Evolutionary conservation across 129 eudicot genomes (phyloP), one percentile per base, ranked within the genome.

Genomic region (Mikania micrantha): DNA sequence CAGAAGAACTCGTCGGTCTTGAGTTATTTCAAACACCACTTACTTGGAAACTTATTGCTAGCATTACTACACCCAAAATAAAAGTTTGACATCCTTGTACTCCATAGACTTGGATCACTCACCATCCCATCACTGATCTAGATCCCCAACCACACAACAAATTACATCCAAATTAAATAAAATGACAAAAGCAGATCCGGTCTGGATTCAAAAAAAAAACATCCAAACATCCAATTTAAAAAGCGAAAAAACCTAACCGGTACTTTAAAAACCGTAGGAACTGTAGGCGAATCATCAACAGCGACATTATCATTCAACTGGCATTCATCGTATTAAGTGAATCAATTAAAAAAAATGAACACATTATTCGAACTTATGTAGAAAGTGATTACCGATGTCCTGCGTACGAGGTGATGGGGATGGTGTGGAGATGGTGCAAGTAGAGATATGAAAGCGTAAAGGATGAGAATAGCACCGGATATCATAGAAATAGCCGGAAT

Each of bases 61-160:
- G 96, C 84, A 75, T 85, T 86, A 53, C 95, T 85, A 78, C 98
- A 92, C 40, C 98, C 98, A 49, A 74, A 77, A 71, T 79, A 92
- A 69, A 80, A 84, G 29, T 75, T 71, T 0, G 96, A 83, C 71
- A 74, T 79, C 61, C 80, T 78, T 4, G 91, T 73, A 47, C 75
- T 86, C 96, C 96, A 92, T 32, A 92, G 78, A 82, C 84, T 85
- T 20, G 78, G 87, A 71, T 72, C 67, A 69, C 44, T 60, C 60
- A 28, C 63, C 66, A 34, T 71, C 67, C 81, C 87, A 66, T 86
- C 89, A 82, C 67, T 69, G 54, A 70, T 63, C 98, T 92, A 82
- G 70, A 85, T 72, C 81, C 70, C 85, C 76, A 62, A 48, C 65
- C 64, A 72, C 61, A 83, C 61, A 40, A 61, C 47, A 79, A 66